Evolutionary conservation across 495 filamentous ascomycete species (phyloP).

Genomic region (Bombardia bombarda): DNA sequence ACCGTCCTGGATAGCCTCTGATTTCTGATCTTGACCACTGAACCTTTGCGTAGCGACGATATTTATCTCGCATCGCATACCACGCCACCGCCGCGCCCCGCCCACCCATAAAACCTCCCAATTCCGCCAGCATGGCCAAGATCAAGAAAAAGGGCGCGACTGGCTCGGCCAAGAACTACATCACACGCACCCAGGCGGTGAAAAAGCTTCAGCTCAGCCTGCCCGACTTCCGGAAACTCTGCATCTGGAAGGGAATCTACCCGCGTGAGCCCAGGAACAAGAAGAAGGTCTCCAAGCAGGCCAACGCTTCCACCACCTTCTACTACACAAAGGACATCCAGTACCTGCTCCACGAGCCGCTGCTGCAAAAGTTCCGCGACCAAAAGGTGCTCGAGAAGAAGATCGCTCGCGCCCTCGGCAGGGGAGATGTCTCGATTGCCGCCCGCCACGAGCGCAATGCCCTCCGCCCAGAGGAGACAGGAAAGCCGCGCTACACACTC

Average conservation of each 20-base stretch:
- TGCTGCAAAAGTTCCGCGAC: constrained; percentile 92
- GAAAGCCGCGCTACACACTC: constrained; percentile 75
- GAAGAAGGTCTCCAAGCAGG: constrained; percentile 90
- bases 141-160: constrained; percentile 95
- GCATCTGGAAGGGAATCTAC: constrained; percentile 99
- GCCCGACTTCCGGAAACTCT: constrained; percentile 93
- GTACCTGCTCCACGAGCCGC: constrained; percentile 92
- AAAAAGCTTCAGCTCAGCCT: constrained; percentile 96
- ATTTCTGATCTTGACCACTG: too few relatives aligned
- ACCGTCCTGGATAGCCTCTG: constrained; percentile 9
- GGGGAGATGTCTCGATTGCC: constrained; percentile 85
- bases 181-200: constrained; percentile 91
- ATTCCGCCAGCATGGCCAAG: constrained; percentile 53
- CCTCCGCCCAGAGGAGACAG: constrained; percentile 71
- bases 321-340: constrained; percentile 99
- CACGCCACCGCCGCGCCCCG: constrained; percentile 1
- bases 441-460: constrained; percentile 51
- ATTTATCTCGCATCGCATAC: too few relatives aligned
- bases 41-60: too few relatives aligned
- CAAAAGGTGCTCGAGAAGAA: constrained; percentile 96
- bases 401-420: constrained; percentile 81
- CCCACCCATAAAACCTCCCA: constrained; percentile 1
- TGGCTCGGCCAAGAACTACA: constrained; percentile 96
- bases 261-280: constrained; percentile 91
- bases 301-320: constrained; percentile 86